Evolutionary conservation across 306 rosid species (phyloP), one percentile per base, ranked within the genome.

Genomic region (Comarum palustre): DNA sequence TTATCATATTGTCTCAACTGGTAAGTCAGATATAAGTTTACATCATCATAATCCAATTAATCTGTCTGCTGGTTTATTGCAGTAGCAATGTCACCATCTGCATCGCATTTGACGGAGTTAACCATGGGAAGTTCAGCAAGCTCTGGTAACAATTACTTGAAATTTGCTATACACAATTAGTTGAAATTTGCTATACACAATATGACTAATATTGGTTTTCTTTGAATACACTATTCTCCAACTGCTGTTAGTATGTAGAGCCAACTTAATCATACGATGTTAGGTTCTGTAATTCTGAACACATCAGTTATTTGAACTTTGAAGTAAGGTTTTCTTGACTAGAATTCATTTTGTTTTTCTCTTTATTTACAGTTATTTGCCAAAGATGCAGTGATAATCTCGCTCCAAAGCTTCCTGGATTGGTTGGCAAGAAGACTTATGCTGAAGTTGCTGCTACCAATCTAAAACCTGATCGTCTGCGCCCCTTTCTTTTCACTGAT

Each of bases 71-170:
- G 74, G 68, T 59, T 48, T 58, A 46, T 52, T 31, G 57, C 48
- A 75, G 72, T 72, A 69, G 61, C 58, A 13, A 25, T 39, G 61
- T 42, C 83, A 72, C 64, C 43, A 31, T 47, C 51, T 67, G 65
- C 58, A 51, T n/a, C 57, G 57, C 77, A 50, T 60, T 77, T 75
- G 70, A 31, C 34, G 59, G 24, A 78, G 45, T 41, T 78, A 72
- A 77, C 61, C 63, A 87, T 93, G 97, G 98, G 89, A 79, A 93
- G 97, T 86, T 85, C 89, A 80, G 86, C 89, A 47, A 89, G 90
- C 79, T 75, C 94, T 36, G 96, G 97, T 93, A 82, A 84, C 60
- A 73, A 20, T 20, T 25, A 68, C 24, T 66, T 65, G 58, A 79
- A 41, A n/a, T 65, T 17, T 9, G 8, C 32, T 6, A 13, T 52